Base-by-base conservation (phyloP, 345 rosid genomes). In the Iberis pinnata region DNA sequence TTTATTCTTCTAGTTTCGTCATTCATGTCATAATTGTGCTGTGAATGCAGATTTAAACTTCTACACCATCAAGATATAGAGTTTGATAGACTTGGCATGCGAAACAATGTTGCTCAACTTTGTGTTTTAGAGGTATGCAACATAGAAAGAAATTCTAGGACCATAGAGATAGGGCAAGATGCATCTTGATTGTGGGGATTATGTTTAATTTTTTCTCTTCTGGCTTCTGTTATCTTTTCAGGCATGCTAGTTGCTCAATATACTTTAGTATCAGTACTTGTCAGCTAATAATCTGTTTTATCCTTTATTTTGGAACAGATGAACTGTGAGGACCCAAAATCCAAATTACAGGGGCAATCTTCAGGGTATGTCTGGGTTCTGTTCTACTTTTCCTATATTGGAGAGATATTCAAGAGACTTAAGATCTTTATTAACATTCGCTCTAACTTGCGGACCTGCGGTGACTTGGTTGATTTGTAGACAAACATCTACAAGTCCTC, bases 71-170 rank as follows among this genome's bases (percentile, higher is more conserved):
- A 86, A 72, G 71, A 57, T 47, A 76, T 89, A 65, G 94, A 86
- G 76, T 89, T 89, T 78, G 82, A 68, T 72, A 74, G 43, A 27
- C 86, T 76, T 82, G 94, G 86, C 69, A 77, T 89, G 43, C 94
- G 88, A 59, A 63, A 89, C 76, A 89, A 84, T 71, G 87, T 86
- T 75, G 98, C 96, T 65, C 95, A 86, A 64, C 77, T 89, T 61
- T 89, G 97, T 76, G 77, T 89, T 61, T 76, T 89, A 53, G 71
- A 89, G 95, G 94, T 86, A 76, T 52, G 61, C 24, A 20, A 16
- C 27, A 12, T 58, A 36, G 38, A 27, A 14, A 38, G 55, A 27
- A 27, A 19, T 26, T 15, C 0, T 36, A 53, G 18, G 42, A 39
- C n/a, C 18, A 29, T 18, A 27, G 43, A 38, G 49, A 19, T 54